These are phyloP conservation scores for Capillidium heterosporum DNA, from an alignment of 371 early-diverging fungal genomes.

Conservation along the genomic window DNA sequence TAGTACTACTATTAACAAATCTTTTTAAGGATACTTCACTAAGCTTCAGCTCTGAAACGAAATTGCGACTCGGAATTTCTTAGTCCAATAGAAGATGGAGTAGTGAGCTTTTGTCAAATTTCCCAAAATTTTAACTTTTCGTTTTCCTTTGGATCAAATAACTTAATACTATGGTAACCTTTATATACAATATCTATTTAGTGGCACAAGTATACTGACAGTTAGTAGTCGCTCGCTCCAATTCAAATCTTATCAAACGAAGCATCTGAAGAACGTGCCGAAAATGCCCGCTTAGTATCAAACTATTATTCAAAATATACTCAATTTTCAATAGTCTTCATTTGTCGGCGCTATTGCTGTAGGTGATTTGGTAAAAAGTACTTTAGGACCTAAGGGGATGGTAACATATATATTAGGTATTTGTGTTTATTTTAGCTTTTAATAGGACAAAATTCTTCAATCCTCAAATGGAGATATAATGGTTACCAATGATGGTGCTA, in stretches of 20 bases:
- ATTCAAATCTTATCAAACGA: slow-evolving; percentile 80
- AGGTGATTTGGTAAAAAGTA: slow-evolving; percentile 93
- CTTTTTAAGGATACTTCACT: too few relatives aligned
- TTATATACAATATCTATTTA: too few relatives aligned
- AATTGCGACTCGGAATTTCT: too few relatives aligned
- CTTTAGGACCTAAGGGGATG: slow-evolving; percentile 74
- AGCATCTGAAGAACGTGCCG: slow-evolving; percentile 90
- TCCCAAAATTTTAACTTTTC: too few relatives aligned
- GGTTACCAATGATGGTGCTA: slow-evolving; percentile 99
- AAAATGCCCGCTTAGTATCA: slow-evolving; percentile 89
- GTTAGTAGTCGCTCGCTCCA: slow-evolving; percentile 36
- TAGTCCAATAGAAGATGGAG: too few relatives aligned
- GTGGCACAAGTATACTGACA: too few relatives aligned
- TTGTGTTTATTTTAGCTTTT: neutral
- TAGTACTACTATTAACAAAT: too few relatives aligned
- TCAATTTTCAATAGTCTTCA: slow-evolving; percentile 18
- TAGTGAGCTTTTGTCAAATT: too few relatives aligned
- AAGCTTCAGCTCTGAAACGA: too few relatives aligned
- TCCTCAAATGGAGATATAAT: slow-evolving; percentile 64
- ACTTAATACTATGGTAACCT: too few relatives aligned
- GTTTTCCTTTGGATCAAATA: too few relatives aligned
- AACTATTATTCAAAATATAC: neutral
- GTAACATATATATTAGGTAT: slow-evolving; percentile 35
- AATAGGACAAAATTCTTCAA: slow-evolving; percentile 91
- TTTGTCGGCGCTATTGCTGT: slow-evolving; percentile 84